A percentile compares a stretch with the other conserved stretches of the same genome.
phyloP scores from a whole-genome alignment of 2,329 filamentous ascomycete species.

The Diaporthe caulivora region DNA sequence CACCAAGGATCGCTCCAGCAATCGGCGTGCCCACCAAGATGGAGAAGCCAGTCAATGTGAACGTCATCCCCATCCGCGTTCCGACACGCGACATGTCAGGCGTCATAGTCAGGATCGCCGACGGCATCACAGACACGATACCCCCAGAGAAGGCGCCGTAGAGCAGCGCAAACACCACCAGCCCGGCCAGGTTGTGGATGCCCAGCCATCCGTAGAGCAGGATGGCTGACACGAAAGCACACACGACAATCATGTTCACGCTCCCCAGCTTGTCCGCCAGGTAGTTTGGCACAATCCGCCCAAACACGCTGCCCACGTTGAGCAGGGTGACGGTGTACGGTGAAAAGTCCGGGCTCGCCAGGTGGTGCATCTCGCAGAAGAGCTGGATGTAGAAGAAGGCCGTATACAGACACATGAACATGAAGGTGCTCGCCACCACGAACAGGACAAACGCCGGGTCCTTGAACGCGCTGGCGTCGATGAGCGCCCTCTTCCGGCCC shows the following conservation, averaged over 20 bases:
- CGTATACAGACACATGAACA: slow-evolving; percentile 61
- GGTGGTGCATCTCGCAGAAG: slow-evolving; percentile 55
- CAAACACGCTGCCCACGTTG: slow-evolving; percentile 60
- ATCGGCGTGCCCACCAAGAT: slow-evolving; percentile 64
- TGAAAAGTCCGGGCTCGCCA: slow-evolving; percentile 50
- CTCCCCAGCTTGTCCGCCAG: slow-evolving; percentile 57
- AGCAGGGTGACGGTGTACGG: slow-evolving; percentile 57
- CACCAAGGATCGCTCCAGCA: slow-evolving; percentile 61
- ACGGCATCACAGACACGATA: slow-evolving; percentile 58
- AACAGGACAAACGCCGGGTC: slow-evolving; percentile 55
- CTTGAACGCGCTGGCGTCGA: slow-evolving; percentile 53
- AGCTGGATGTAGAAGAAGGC: slow-evolving; percentile 62
- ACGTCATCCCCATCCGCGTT: slow-evolving; percentile 57
- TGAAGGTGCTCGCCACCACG: slow-evolving; percentile 52
- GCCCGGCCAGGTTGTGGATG: slow-evolving; percentile 50
- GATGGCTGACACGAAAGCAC: slow-evolving; percentile 49
- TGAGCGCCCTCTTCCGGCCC: slow-evolving; percentile 45
- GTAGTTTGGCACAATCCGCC: slow-evolving; percentile 59
- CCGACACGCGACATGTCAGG: slow-evolving; percentile 53
- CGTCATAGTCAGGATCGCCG: slow-evolving; percentile 52
- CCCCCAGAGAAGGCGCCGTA: slow-evolving; percentile 61
- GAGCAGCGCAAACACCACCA: slow-evolving; percentile 56
- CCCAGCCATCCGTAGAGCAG: slow-evolving; percentile 56
- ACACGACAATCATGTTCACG: slow-evolving; percentile 53
- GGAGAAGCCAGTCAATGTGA: slow-evolving; percentile 56